Base-by-base conservation (phyloP, 108 stramenopile genomes). In the Craspedostauros australis region DNA sequence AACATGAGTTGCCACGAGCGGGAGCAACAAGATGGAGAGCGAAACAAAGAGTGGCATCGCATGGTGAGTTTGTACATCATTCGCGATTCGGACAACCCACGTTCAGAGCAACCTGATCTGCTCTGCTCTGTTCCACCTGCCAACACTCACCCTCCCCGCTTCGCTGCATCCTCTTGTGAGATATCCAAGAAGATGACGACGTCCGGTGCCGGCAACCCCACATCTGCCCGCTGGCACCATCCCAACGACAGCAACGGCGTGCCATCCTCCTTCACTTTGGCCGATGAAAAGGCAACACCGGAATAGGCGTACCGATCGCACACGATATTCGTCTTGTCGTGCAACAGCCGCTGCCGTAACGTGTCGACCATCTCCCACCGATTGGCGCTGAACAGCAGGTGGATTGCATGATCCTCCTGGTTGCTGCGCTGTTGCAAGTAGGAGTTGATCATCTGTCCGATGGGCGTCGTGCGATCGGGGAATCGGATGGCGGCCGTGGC, bases 301-400 rank as follows among this genome's bases (percentile, higher is more conserved):
- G 85, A 88, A 65, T 97, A 95, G 16, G 94, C 95, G 73, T 98
- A 98, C 32, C 95, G 75, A 69, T 98, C 97, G 50, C 97, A 98
- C 11, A 98, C 64, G 24, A 97, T 47, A 24, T 84, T 82, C 24
- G 64, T 76, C 26, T 91, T 87, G n/a, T 52, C 55, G 5, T 62
- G 57, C 30, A 97, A 65, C 27, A 66, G 60, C 18, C 67, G 50
- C 26, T 66, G 22, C 12, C 42, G 44, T 24, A 94, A 46, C 33
- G 57, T 64, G 23, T 83, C 76, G 5, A 75, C 82, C 16, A 84
- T 82, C 79, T 98, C 99, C 99, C 99, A 99, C 37, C 99, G 95
- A 74, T 99, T 99, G 38, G 99, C 95, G 39, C 88, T 89, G 83
- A 99, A 99, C 30, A 99, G 72, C 26, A 99, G 76, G 61, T 99